Conservation (phyloP, 169 alveolate species). For the Condylostoma magnum region DNA sequence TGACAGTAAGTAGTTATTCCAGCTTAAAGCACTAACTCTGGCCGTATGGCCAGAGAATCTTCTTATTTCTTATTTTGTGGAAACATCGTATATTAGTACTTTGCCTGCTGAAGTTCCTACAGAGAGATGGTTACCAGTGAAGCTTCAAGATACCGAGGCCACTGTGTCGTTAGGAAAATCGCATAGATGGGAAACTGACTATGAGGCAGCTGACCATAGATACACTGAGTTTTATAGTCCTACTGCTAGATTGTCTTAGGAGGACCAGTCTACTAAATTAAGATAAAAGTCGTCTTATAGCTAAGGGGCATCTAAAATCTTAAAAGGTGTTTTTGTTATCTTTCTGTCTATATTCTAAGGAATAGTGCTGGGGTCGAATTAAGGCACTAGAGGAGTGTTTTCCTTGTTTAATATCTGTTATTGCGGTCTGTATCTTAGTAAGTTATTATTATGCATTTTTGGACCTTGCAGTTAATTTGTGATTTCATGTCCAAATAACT, state of each 20-base stretch:
- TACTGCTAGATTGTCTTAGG: conserved; percentile 83
- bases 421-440: background rate
- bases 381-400: background rate
- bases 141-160: conserved; percentile 89
- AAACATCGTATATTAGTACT: conserved; percentile 41
- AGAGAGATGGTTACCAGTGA: conserved; percentile 84
- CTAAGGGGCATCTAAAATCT: conserved; percentile 91
- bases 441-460: background rate
- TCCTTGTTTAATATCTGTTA: background rate
- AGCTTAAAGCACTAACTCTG: conserved; percentile 91
- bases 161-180: conserved; percentile 79
- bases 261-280: conserved; percentile 88
- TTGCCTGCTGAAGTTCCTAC: conserved; percentile 88
- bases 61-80: conserved; percentile 4
- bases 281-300: conserved; percentile 91
- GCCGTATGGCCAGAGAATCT: conserved; percentile 83
- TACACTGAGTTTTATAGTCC: conserved; percentile 86
- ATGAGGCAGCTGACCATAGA: conserved; percentile 89
- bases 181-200: conserved; percentile 80
- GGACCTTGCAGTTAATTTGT: background rate
- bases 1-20: conserved; percentile 85
- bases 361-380: background rate
- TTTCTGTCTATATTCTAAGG: background rate
- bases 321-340: conserved; percentile 35
- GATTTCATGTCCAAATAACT: no score